Evolutionary conservation across 2,329 filamentous ascomycete species (phyloP).

Genomic region (Aaosphaeria pasadenensis): DNA sequence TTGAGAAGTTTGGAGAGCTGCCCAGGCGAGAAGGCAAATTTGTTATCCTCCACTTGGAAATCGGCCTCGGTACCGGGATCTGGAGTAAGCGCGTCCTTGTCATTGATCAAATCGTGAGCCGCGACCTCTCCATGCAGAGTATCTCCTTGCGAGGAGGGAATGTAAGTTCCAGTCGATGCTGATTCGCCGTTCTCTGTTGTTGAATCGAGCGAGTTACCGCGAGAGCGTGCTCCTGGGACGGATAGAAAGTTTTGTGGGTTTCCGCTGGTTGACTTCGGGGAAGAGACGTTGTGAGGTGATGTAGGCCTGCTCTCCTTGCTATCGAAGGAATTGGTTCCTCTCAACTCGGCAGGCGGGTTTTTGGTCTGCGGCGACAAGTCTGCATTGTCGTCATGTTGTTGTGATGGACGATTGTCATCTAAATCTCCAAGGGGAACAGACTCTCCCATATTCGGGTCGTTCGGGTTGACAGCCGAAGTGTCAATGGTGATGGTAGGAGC

Average conservation of each 20-base stretch:
- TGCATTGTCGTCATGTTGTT: constrained; percentile 16
- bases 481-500: constrained; percentile 54
- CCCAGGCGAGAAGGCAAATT: constrained; percentile 80
- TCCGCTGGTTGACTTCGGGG: constrained; percentile 54
- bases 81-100: constrained; percentile 68
- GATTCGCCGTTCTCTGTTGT: constrained; percentile 54
- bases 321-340: constrained; percentile 61
- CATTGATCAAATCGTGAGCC: constrained; percentile 58
- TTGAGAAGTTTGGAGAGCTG: constrained; percentile 79
- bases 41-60: constrained; percentile 69
- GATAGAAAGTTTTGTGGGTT: constrained; percentile 60
- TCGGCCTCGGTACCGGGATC: constrained; percentile 74
- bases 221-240: constrained; percentile 61
- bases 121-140: constrained; percentile 40
- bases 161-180: constrained; percentile 58
- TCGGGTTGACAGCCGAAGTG: constrained; percentile 46
- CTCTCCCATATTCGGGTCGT: constrained; percentile 30
- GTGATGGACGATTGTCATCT: constrained; percentile 25
- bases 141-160: constrained; percentile 44
- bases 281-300: constrained; percentile 67
- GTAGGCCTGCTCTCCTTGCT: constrained; percentile 62
- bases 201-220: constrained; percentile 66
- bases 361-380: constrained; percentile 21
- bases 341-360: constrained; percentile 46
- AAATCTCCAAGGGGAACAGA: constrained; percentile 32